A percentile compares a stretch with the other conserved stretches of the same genome.
phyloP scores from a whole-genome alignment of 2,329 filamentous ascomycete species.

The Ophiostoma sp. region DNA sequence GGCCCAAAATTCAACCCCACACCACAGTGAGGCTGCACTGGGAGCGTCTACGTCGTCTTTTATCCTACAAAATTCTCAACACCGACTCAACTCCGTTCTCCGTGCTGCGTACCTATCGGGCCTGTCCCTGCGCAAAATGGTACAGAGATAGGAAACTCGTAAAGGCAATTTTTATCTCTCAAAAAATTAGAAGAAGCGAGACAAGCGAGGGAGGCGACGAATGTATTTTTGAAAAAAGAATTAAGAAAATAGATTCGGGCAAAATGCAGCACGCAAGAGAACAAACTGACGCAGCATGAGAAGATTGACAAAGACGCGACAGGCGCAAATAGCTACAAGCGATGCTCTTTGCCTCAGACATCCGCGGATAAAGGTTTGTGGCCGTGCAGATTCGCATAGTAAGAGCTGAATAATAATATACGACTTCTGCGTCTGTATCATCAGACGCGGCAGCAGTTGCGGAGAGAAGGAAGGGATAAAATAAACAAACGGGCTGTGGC shows the following conservation, averaged over 20 bases:
- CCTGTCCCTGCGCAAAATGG: background rate
- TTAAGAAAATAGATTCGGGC: background rate
- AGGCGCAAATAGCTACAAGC: background rate
- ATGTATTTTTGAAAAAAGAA: background rate
- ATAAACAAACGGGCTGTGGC: background rate
- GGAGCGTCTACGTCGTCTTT: background rate
- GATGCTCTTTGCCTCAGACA: background rate
- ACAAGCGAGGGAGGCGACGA: background rate
- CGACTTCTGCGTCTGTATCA: slow-evolving; percentile 5
- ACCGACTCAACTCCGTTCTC: background rate
- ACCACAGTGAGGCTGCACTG: background rate
- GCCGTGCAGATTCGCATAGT: background rate
- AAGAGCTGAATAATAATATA: background rate
- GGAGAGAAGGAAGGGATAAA: background rate
- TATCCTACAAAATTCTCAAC: background rate
- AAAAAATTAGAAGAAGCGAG: no score
- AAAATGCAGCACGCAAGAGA: background rate
- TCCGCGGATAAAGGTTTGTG: background rate
- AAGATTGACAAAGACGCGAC: background rate
- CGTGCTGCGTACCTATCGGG: background rate
- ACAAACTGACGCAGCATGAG: background rate
- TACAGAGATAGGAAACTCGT: background rate
- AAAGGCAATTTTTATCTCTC: background rate
- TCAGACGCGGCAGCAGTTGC: slow-evolving; percentile 1
- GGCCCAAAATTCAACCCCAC: slow-evolving; percentile 3